Base-by-base conservation (phyloP, 371 early-diverging fungal species). In the Mycotypha africana region DNA sequence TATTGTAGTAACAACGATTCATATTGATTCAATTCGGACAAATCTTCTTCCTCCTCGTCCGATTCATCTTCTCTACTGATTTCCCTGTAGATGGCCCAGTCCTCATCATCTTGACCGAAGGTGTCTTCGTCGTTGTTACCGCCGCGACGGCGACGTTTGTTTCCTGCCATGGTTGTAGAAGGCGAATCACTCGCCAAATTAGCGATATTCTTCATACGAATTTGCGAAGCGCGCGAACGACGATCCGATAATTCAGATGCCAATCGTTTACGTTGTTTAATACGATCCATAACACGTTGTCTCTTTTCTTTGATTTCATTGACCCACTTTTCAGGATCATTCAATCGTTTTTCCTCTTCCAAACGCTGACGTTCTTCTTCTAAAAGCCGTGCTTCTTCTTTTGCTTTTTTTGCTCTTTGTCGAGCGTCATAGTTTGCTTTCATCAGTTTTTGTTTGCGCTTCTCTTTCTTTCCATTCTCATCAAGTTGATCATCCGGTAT, bases 21-120 rank as follows among this genome's bases (percentile, higher is more conserved):
- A 45, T 81, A 77, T 21, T 85, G 79, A 38, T 72, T 71, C 28
- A 91, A 51, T 34, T 70, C 51, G 6, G 74, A 62, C 15, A 81
- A 70, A 14, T 89, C 85, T 47, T 87, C 86, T 39, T 91, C 92
- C 47, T 91, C 94, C 22, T 90, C 92, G 24, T 88, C 89, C 1
- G 83, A 78, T 32, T 90, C 89, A 38, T 91, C 90, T 34, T 91
- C 92, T 23, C 82, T 79, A 49, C 81, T 90, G 45, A 94, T 91
- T 57, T 91, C 88, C 23, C 89, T 76, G 50, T 95, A 95, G 37
- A 95, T 81, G 54, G 79, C 79, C 95, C 95, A 95, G 53, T 93
- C 94, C 7, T 82, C 88, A 56, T 93, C 93, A 55, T 92, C 86
- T n/a, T 84, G 85, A 19, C 95, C 95, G 76, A 95, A 95, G 1